Evolutionary conservation across 768 basidiomycete species (phyloP), one percentile per base, ranked within the genome.

Genomic region (Kwoniella heveanensis): DNA sequence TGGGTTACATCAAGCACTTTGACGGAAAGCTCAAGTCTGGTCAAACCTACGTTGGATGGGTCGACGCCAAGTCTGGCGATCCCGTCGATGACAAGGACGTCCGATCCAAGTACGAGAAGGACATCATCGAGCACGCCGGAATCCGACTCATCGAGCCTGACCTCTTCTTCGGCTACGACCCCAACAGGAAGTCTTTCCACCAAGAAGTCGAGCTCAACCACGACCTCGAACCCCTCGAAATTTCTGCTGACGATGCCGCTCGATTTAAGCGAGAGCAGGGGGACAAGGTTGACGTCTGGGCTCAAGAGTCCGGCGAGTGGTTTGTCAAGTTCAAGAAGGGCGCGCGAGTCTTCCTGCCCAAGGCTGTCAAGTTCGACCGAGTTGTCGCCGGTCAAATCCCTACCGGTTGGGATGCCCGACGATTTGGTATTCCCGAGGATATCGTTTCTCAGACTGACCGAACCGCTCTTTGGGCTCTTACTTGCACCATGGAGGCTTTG

Each of bases 251-350:
- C 27, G 96, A 99, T 72, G 95, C 95, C 1, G 85, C 89, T 66
- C 93, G 90, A 74, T 98, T 95, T 87, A 95, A 96, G 83, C 85
- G 89, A 60, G 91, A 98, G 77, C 96, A 98, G 75, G 93, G 90
- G 63, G 92, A 95, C 73, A 95, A 92, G 77, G 93, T 91, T 77
- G 95, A 99, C 77, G 86, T 91, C 72, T 98, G 93, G 93, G 88
- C 88, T 0, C 88, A 87, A 49, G 89, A 90, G 77, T 88, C 89
- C 15, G 92, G 90, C n/a, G 91, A 95, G 77, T 96, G 90, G 91
- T 92, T 91, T 74, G 93, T 93, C 78, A 96, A 97, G 82, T 88
- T 98, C 85, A 98, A 98, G 88, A 95, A 91, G 82, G 96, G 96
- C 54, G 93, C 96, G 12, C 88, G 91, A 49, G 84, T 99, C 65